A percentile compares a stretch with the other conserved stretches of the same genome.
phyloP scores from a whole-genome alignment of 495 filamentous ascomycete genomes.

The Aspergillus affinis region DNA sequence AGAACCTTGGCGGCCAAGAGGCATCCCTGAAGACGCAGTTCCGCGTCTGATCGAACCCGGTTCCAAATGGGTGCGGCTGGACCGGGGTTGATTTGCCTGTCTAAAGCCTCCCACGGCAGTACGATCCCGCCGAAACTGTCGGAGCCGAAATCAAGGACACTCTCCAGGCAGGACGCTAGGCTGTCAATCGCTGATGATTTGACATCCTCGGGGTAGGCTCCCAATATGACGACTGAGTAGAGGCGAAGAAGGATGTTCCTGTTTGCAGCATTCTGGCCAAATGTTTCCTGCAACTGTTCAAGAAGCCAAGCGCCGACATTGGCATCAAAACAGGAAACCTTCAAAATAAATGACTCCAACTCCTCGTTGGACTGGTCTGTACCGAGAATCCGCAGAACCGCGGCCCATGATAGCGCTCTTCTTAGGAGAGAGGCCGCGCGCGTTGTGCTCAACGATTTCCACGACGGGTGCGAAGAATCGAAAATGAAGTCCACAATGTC shows the following conservation, averaged over 20 bases:
- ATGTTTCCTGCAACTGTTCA: slow-evolving; percentile 30
- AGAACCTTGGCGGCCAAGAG: slow-evolving; percentile 58
- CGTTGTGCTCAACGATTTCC: slow-evolving; percentile 34
- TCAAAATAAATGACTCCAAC: slow-evolving; percentile 26
- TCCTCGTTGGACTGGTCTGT: slow-evolving; percentile 15
- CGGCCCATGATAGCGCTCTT: slow-evolving; percentile 40
- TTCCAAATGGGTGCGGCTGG: slow-evolving; percentile 35
- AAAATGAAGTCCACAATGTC: slow-evolving; percentile 30
- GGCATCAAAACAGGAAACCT: slow-evolving; percentile 33
- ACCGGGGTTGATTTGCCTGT: slow-evolving; percentile 24
- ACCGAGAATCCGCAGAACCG: slow-evolving; percentile 27
- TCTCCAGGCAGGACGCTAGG: slow-evolving; percentile 35
- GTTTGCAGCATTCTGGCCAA: slow-evolving; percentile 23
- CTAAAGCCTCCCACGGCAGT: slow-evolving; percentile 30
- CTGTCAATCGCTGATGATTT: slow-evolving; percentile 35
- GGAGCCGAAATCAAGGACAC: slow-evolving; percentile 21
- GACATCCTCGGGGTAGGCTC: slow-evolving; percentile 26
- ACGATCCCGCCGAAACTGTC: slow-evolving; percentile 14
- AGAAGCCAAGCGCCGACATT: slow-evolving; percentile 43
- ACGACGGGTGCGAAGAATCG: slow-evolving; percentile 29
- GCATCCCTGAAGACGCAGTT: slow-evolving; percentile 50
- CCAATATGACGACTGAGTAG: slow-evolving; percentile 34
- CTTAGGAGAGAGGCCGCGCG: slow-evolving; percentile 42
- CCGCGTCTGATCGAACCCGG: slow-evolving; percentile 43
- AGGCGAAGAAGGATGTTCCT: slow-evolving; percentile 26